Conservation (phyloP, 140 eudicot species). For the Oenanthe javanica region DNA sequence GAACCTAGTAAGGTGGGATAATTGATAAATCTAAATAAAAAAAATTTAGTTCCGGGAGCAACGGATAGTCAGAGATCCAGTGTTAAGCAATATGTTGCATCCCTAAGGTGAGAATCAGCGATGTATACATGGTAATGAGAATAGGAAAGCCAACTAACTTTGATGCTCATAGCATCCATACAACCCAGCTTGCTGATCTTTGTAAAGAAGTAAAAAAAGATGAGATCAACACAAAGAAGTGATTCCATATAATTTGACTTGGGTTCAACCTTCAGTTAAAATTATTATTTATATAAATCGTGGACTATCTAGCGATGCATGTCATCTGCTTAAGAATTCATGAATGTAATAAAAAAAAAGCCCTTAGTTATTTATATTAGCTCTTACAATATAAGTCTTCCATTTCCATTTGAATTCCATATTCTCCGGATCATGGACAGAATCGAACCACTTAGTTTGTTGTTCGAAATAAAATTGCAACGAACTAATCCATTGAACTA, state of each 20-base stretch:
- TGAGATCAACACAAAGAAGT: neutral
- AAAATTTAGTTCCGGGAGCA: too few relatives aligned
- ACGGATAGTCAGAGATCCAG: too few relatives aligned
- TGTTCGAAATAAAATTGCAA: constrained; percentile 68
- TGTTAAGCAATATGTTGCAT: too few relatives aligned
- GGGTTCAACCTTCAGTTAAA: neutral
- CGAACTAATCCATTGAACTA: constrained; percentile 6
- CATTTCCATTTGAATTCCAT: constrained; percentile 42
- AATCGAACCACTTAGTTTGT: constrained; percentile 65
- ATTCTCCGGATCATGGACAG: constrained; percentile 70
- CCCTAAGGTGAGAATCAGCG: too few relatives aligned
- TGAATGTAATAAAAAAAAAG: neutral
- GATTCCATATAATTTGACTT: neutral
- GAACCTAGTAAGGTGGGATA: too few relatives aligned
- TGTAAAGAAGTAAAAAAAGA: too few relatives aligned
- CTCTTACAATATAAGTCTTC: constrained; percentile 57
- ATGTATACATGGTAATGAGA: too few relatives aligned
- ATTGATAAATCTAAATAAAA: too few relatives aligned
- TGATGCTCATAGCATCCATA: too few relatives aligned
- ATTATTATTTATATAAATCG: neutral
- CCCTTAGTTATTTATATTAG: neutral
- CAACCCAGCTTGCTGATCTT: too few relatives aligned
- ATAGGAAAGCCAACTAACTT: too few relatives aligned
- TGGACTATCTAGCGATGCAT: neutral
- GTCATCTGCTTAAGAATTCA: neutral